Evolutionary conservation across 2,329 filamentous ascomycete genomes (phyloP), one percentile per base, ranked within the genome.

Genomic region (Aspergillus spinulosporus): DNA sequence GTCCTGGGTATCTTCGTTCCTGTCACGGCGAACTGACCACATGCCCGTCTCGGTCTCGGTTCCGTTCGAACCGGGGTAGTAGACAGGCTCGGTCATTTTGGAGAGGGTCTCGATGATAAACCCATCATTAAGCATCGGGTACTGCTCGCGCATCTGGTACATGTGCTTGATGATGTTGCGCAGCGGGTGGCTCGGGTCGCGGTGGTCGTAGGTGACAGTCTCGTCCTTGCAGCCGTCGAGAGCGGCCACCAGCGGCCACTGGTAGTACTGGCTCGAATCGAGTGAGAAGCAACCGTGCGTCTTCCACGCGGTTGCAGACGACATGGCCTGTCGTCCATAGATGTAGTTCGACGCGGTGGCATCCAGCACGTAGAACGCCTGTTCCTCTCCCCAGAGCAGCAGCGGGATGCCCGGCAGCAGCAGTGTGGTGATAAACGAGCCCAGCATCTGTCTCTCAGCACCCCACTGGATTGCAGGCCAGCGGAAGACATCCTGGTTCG

Each of bases 371-470:
- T 87, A 87, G 59, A 84, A 84, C 0, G 80, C 82, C 68, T 88
- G 85, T 64, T 88, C 85, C 65, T 88, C 85, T n/a, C 85, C 85
- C 82, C 83, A 88, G 12, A 82, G 76, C 11, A 86, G 69, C 32
- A 85, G 66, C 0, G 85, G 82, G 31, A 86, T 83, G 11, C 84
- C 84, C 1, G 84, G 84, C 66, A 87, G 76, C 44, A 84, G 73
- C 49, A 87, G 65, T 0, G 83, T 84, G 0, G 82, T 83, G 43
- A 87, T 77, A 63, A 84, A 86, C 11, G 82, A 73, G 3, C 78
- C 84, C 3, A 87, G 69, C 5, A 86, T 71, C 66, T 84, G 80
- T 44, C 82, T 77, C 62, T 85, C 76, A 0, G 81, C 80, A 3
- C 84, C 84, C 56, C 83, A 78, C 39, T 75, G 72, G 21, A 87